Base-by-base conservation (phyloP, 352 stramenopile genomes). In the Globisporangium emineosum region DNA sequence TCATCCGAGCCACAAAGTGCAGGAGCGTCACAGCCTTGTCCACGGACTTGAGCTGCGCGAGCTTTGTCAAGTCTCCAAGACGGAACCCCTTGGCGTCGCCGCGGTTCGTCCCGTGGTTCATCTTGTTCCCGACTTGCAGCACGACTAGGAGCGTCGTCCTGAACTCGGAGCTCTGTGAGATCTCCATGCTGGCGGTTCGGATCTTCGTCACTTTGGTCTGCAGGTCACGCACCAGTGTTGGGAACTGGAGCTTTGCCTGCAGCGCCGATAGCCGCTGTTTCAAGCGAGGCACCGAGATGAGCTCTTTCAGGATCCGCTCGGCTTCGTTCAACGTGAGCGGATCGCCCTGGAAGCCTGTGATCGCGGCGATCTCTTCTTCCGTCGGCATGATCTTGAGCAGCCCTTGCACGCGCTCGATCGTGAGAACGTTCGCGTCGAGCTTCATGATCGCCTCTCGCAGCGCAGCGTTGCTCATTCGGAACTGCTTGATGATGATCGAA, bases 401-500 rank as follows among this genome's bases (percentile, higher is more conserved):
- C 3, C 85, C 89, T 21, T 91, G 83, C 2, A 96, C 79, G 29
- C 91, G 87, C 57, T 97, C 88, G 21, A 93, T 69, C 5, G 73
- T 93, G 2, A 96, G 62, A 2, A 94, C 79, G 43, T 74, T 82
- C 1, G 79, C 69, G 55, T 97, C 89, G 45, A 95, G 81, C 30
- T 86, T 88, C 74, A 96, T 89, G 29, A 95, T 86, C 5, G 88
- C 88, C 54, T 91, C 77, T 1, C 89, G 81, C 49, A 97, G 68
- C 19, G 89, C 78, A 0, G 79, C 73, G 51, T 92, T 85, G 76
- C 81, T 97, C 78, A 99, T 97, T 51, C 96, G 90, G 49, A 99
- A 91, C 67, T 97, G 90, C 68, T 97, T 97, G 47, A 99, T 83
- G 68, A 98, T 98, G 68, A 99, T 99, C 19, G 94, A 97, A n/a